These are phyloP conservation scores for Phytophthora crassamura DNA, from an alignment of 352 stramenopile species.

Conservation along the genomic window DNA sequence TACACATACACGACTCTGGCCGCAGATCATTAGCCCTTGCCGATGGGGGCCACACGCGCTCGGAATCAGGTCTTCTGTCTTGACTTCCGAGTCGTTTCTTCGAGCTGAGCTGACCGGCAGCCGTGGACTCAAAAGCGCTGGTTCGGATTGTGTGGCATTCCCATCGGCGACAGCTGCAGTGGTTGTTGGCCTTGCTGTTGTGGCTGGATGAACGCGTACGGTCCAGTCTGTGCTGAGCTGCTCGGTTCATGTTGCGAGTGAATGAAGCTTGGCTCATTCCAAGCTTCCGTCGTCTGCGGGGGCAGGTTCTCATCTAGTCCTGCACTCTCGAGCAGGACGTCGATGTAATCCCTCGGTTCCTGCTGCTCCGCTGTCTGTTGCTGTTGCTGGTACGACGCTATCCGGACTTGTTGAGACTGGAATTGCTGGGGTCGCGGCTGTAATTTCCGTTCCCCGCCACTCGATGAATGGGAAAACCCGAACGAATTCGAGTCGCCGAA, in stretches of 20 bases:
- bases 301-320: slow-evolving; percentile 57
- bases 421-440: slow-evolving; percentile 35
- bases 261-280: slow-evolving; percentile 30
- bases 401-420: slow-evolving; percentile 33
- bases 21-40: neutral
- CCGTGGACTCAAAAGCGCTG: slow-evolving; percentile 47
- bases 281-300: slow-evolving; percentile 36
- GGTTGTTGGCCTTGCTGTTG: slow-evolving; percentile 41
- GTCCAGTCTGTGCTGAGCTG: slow-evolving; percentile 8
- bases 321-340: slow-evolving; percentile 65
- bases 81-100: neutral
- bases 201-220: slow-evolving; percentile 35
- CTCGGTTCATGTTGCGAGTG: slow-evolving; percentile 20
- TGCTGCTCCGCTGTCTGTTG: slow-evolving; percentile 33
- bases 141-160: slow-evolving; percentile 29
- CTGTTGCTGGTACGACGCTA: slow-evolving; percentile 24
- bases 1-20: slow-evolving; percentile 12
- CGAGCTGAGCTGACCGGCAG: neutral
- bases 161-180: slow-evolving; percentile 44
- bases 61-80: neutral
- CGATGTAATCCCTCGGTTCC: slow-evolving; percentile 56
- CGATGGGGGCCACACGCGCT: no score
- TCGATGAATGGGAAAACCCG: slow-evolving; percentile 34
- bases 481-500: slow-evolving; percentile 39
- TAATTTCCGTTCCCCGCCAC: slow-evolving; percentile 13